Conservation (phyloP, 192 early-diverging fungal species). For the Mycoemilia scoparia region DNA sequence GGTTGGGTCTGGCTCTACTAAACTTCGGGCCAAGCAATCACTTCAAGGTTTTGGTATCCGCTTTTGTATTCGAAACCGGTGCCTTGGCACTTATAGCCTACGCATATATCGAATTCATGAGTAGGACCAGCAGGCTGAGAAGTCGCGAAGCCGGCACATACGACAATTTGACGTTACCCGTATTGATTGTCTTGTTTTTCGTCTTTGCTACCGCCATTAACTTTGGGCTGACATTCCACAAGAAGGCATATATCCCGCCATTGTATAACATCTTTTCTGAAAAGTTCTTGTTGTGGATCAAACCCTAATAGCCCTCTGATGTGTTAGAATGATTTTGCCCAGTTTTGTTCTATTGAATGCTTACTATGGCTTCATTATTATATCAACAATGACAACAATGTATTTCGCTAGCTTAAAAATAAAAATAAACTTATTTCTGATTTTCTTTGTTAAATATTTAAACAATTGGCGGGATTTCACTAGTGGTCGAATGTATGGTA, state of each 20-base stretch:
- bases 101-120: slow-evolving; percentile 27
- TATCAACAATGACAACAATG: no score
- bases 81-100: slow-evolving; percentile 28
- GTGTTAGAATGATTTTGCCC: no score
- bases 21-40: slow-evolving; percentile 38
- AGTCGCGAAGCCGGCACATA: slow-evolving; percentile 28
- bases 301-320: no score
- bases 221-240: slow-evolving; percentile 36
- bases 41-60: slow-evolving; percentile 24
- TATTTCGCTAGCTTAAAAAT: no score
- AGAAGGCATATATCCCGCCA: slow-evolving; percentile 25
- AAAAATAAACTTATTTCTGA: no score
- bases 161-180: slow-evolving; percentile 24
- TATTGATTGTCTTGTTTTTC: slow-evolving; percentile 26
- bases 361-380: no score
- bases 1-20: slow-evolving; percentile 43
- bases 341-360: no score
- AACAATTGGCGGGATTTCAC: no score
- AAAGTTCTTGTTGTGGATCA: no score
- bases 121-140: slow-evolving; percentile 21
- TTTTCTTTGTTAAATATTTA: no score
- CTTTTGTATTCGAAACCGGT: slow-evolving; percentile 25
- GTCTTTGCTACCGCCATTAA: slow-evolving; percentile 27
- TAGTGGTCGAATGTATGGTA: no score
- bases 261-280: slow-evolving; percentile 18